These are phyloP conservation scores for Fraxinus paxiana DNA, from an alignment of 305 asterid species.

Conservation along the genomic window DNA sequence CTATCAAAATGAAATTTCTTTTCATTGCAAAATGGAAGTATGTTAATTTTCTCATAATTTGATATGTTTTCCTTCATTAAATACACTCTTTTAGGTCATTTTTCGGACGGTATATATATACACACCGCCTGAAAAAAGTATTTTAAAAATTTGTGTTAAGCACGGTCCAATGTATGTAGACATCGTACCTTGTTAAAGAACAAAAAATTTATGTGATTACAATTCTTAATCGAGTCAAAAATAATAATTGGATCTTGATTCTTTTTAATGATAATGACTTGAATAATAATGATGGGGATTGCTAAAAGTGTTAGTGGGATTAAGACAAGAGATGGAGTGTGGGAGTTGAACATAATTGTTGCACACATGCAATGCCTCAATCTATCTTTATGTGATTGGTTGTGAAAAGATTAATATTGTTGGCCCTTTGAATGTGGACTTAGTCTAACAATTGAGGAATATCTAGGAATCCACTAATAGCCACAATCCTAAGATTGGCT, in stretches of 20 bases:
- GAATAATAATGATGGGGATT: constrained; percentile 30
- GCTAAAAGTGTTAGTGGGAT: constrained; percentile 21
- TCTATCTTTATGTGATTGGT: constrained; percentile 3
- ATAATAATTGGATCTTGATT: constrained; percentile 17
- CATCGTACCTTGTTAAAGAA: neutral
- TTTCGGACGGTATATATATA: neutral
- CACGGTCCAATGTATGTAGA: neutral
- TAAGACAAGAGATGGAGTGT: constrained; percentile 5
- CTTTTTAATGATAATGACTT: constrained; percentile 26
- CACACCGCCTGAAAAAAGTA: neutral
- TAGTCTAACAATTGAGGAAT: constrained; percentile 15
- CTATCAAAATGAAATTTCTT: neutral
- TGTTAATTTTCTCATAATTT: neutral
- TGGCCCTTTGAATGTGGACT: constrained; percentile 18
- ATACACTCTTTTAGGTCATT: neutral
- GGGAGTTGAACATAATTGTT: constrained; percentile 1
- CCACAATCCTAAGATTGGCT: constrained; percentile 30
- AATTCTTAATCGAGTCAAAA: neutral
- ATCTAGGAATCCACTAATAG: constrained; percentile 28
- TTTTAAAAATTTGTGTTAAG: neutral
- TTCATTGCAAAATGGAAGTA: neutral
- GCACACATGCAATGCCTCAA: constrained; percentile 1
- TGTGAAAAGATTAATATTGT: constrained; percentile 10
- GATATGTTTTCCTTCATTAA: neutral
- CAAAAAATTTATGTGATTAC: neutral